A percentile compares a stretch with the other conserved stretches of the same genome.
These are phyloP conservation scores for Paecilomyces fulvus DNA, from an alignment of 2,329 filamentous ascomycete genomes.

Conservation along the genomic window DNA sequence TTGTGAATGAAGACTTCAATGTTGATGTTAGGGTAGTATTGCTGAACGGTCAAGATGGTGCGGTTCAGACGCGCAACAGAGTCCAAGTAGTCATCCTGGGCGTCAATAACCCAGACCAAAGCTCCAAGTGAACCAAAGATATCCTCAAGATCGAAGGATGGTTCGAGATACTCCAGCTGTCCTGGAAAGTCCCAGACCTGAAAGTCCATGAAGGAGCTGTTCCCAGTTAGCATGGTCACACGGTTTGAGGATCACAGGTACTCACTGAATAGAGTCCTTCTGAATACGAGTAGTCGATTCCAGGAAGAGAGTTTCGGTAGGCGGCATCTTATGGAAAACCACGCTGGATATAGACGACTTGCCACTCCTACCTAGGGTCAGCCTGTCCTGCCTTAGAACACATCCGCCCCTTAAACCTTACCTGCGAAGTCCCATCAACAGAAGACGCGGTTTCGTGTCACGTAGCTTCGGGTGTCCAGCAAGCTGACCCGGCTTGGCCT, in stretches of 20 bases:
- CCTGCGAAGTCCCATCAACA: conserved; percentile 89
- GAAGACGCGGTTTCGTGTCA: conserved; percentile 63
- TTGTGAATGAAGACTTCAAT: conserved; percentile 99
- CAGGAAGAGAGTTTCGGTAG: conserved; percentile 89
- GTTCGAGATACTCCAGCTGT: conserved; percentile 85
- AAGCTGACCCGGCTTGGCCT: not conserved
- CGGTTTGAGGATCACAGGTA: conserved; percentile 9
- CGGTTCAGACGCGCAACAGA: conserved; percentile 78
- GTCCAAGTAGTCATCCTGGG: conserved; percentile 95
- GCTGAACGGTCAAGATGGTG: conserved; percentile 82
- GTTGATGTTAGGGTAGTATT: conserved; percentile 85
- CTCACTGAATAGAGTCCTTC: conserved; percentile 90
- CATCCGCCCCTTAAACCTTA: conserved; percentile 33
- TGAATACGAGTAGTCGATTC: conserved; percentile 92
- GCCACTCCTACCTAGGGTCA: conserved; percentile 60
- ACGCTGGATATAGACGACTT: conserved; percentile 98
- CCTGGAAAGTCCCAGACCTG: conserved; percentile 97
- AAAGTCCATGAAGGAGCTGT: conserved; percentile 96
- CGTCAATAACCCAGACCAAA: conserved; percentile 96
- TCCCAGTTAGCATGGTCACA: conserved; percentile 3
- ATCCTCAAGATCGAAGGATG: conserved; percentile 80
- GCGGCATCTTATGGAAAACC: conserved; percentile 96
- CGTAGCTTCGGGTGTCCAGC: conserved; percentile 25
- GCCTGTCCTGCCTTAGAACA: not conserved
- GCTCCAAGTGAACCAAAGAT: conserved; percentile 93